A percentile compares a stretch with the other conserved stretches of the same genome.
These are phyloP conservation scores for Paramecium sexaurelia DNA, from an alignment of 73 alveolate genomes.

Conservation along the genomic window DNA sequence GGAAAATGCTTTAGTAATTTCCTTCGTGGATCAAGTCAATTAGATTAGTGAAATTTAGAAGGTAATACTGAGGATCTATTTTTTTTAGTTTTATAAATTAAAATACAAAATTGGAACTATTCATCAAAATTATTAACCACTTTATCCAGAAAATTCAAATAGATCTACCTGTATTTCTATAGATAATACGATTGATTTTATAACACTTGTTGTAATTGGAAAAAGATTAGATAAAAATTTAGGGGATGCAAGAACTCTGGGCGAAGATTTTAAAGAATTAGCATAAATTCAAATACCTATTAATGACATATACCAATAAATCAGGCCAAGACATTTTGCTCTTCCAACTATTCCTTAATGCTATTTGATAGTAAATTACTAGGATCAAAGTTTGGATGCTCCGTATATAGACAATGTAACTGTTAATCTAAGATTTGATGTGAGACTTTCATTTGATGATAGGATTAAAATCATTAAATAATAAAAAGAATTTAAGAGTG, in stretches of 20 bases:
- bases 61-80: background rate
- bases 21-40: conserved; percentile 19
- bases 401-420: conserved; percentile 19
- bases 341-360: conserved; percentile 42
- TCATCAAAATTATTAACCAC: conserved; percentile 19
- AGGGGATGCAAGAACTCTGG: conserved; percentile 46
- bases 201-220: conserved; percentile 36
- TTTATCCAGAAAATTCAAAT: conserved; percentile 43
- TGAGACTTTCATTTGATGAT: conserved; percentile 12
- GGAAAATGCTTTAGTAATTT: conserved; percentile 46
- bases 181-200: conserved; percentile 17
- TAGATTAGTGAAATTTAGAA: conserved; percentile 23
- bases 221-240: conserved; percentile 52
- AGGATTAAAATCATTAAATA: background rate
- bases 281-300: conserved; percentile 11
- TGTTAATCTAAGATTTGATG: conserved; percentile 44
- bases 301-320: background rate
- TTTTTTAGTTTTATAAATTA: background rate
- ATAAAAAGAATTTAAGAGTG: background rate
- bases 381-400: conserved; percentile 43
- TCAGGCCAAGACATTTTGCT: conserved; percentile 56
- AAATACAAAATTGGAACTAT: conserved; percentile 48
- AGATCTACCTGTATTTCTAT: conserved; percentile 26
- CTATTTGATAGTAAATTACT: background rate
- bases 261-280: conserved; percentile 45